Evolutionary conservation across 208 protist species (phyloP).

Genomic region (Trypanosoma congolense): DNA sequence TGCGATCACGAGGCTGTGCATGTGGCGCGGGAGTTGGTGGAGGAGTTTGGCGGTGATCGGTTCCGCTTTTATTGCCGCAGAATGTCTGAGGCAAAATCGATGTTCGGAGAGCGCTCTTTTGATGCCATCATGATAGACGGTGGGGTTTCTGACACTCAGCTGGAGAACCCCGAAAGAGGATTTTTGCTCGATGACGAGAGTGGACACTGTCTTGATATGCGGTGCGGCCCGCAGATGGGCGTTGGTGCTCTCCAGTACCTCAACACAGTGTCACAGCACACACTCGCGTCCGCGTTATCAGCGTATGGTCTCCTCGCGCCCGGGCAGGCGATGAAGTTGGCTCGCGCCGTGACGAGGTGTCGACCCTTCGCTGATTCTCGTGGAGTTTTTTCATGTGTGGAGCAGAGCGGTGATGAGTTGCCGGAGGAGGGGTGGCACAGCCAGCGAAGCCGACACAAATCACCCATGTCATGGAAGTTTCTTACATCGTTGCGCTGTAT

Average conservation of each 20-base stretch:
- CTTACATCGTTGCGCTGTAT: conserved; percentile 74
- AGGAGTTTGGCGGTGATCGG: conserved; percentile 60
- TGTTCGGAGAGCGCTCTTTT: conserved; percentile 84
- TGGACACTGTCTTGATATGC: conserved; percentile 76
- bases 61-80: conserved; percentile 68
- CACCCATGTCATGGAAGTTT: conserved; percentile 84
- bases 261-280: conserved; percentile 71
- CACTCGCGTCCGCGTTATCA: conserved; percentile 38
- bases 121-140: conserved; percentile 86
- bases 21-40: conserved; percentile 37
- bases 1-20: conserved; percentile 52
- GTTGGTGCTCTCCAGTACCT: conserved; percentile 68
- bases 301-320: conserved; percentile 63
- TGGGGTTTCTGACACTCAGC: conserved; percentile 70
- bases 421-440: conserved; percentile 70
- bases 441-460: conserved; percentile 55
- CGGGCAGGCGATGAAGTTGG: conserved; percentile 79
- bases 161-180: conserved; percentile 69
- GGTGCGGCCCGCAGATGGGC: conserved; percentile 49
- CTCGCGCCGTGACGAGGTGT: conserved; percentile 51
- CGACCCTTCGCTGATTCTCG: conserved; percentile 50
- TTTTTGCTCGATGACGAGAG: conserved; percentile 70
- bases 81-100: conserved; percentile 73
- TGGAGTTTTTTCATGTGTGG: conserved; percentile 46
- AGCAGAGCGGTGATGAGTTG: conserved; percentile 52